These are phyloP conservation scores for Psilocybe subaeruginosa DNA, from an alignment of 768 basidiomycete genomes.

Conservation along the genomic window DNA sequence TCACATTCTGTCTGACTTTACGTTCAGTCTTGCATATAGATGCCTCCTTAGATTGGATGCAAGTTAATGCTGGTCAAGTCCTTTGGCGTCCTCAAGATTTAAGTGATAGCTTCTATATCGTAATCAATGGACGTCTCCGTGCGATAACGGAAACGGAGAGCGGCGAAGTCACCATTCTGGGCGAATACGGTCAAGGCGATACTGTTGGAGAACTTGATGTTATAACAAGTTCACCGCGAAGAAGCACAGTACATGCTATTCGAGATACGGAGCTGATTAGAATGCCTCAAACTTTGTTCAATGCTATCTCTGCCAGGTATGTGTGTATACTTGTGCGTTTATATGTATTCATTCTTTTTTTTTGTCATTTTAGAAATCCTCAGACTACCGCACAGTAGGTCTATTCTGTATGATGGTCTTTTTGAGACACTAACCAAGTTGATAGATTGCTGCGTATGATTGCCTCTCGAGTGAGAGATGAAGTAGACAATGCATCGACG, in stretches of 20 bases:
- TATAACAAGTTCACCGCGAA: conserved; percentile 86
- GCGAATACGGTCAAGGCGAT: conserved; percentile 97
- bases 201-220: conserved; percentile 97
- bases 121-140: conserved; percentile 94
- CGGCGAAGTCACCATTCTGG: conserved; percentile 80
- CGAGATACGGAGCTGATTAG: conserved; percentile 96
- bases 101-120: conserved; percentile 97
- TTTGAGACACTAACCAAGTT: neutral
- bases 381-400: conserved; percentile 80
- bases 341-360: conserved; percentile 2
- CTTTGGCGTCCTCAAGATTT: conserved; percentile 89
- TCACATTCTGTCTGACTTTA: neutral
- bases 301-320: conserved; percentile 89
- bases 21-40: conserved; percentile 90
- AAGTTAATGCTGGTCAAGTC: conserved; percentile 93
- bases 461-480: conserved; percentile 86
- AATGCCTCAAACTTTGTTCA: conserved; percentile 97
- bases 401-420: conserved; percentile 22
- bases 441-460: conserved; percentile 81
- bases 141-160: conserved; percentile 81
- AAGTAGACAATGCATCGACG: conserved; percentile 67
- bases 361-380: conserved; percentile 58
- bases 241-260: conserved; percentile 95
- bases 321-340: conserved; percentile 16
- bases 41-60: conserved; percentile 97